phyloP scores from a whole-genome alignment of 2,329 filamentous ascomycete genomes.

The Colletotrichum paranaense region DNA sequence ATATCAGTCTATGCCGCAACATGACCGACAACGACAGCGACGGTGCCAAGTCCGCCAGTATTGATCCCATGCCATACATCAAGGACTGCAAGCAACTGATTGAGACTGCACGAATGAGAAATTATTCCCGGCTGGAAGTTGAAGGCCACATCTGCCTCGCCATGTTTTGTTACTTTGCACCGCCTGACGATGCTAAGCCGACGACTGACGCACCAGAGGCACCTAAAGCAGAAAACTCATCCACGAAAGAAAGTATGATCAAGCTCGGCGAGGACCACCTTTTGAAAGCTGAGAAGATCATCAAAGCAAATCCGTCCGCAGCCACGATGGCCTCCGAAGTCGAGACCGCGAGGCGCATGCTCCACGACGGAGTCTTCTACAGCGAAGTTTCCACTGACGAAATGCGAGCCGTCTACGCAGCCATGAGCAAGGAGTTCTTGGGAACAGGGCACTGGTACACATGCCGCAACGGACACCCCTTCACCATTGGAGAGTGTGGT shows the following conservation, averaged over 20 bases:
- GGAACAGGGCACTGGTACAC: slow-evolving; percentile 73
- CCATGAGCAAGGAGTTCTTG: slow-evolving; percentile 62
- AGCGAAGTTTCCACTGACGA: slow-evolving; percentile 60
- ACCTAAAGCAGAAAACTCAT: neutral
- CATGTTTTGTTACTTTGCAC: slow-evolving; percentile 58
- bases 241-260: neutral
- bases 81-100: slow-evolving; percentile 54
- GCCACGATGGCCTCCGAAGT: slow-evolving; percentile 56
- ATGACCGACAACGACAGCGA: neutral
- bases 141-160: slow-evolving; percentile 64
- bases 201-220: neutral
- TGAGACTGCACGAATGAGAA: slow-evolving; percentile 46
- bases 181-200: slow-evolving; percentile 5
- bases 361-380: slow-evolving; percentile 59
- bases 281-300: slow-evolving; percentile 34
- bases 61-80: slow-evolving; percentile 46
- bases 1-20: slow-evolving; percentile 36
- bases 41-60: slow-evolving; percentile 30
- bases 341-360: slow-evolving; percentile 55
- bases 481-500: slow-evolving; percentile 75
- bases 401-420: slow-evolving; percentile 59
- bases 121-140: slow-evolving; percentile 54
- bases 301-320: slow-evolving; percentile 41
- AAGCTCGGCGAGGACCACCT: slow-evolving; percentile 36
- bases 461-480: slow-evolving; percentile 68